These are phyloP conservation scores for Cucumis sativus DNA, from an alignment of 306 rosid species.

Conservation along the genomic window DNA sequence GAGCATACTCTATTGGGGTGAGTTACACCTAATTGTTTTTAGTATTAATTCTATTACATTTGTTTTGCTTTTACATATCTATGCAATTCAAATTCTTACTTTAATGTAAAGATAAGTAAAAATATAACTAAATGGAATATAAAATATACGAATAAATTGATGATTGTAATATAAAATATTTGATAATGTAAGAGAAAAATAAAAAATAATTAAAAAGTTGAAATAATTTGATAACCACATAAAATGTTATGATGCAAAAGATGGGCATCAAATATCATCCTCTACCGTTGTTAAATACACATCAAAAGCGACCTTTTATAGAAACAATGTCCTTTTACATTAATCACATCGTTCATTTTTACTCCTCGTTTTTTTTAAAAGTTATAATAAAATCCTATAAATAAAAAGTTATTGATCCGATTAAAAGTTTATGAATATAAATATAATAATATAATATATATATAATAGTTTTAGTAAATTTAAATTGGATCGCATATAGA, in stretches of 20 bases:
- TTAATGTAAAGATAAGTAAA: too few relatives aligned
- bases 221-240: not conserved
- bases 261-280: not conserved
- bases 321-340: slow-evolving; percentile 2
- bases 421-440: not conserved
- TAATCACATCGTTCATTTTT: not conserved
- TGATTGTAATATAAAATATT: not conserved
- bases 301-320: not conserved
- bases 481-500: not conserved
- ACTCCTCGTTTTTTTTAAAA: not conserved
- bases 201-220: not conserved
- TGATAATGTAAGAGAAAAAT: not conserved
- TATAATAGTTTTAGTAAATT: not conserved
- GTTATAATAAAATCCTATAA: too few relatives aligned
- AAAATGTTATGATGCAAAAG: not conserved
- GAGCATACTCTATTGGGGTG: not conserved
- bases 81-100: too few relatives aligned
- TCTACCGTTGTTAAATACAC: not conserved
- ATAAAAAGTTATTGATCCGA: too few relatives aligned
- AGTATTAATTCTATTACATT: not conserved
- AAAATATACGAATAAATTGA: not conserved
- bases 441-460: too few relatives aligned
- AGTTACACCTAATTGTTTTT: not conserved
- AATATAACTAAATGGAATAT: not conserved
- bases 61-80: not conserved